phyloP scores from a whole-genome alignment of 805 yeast species.

The Wickerhamiella vanderwaltii region DNA sequence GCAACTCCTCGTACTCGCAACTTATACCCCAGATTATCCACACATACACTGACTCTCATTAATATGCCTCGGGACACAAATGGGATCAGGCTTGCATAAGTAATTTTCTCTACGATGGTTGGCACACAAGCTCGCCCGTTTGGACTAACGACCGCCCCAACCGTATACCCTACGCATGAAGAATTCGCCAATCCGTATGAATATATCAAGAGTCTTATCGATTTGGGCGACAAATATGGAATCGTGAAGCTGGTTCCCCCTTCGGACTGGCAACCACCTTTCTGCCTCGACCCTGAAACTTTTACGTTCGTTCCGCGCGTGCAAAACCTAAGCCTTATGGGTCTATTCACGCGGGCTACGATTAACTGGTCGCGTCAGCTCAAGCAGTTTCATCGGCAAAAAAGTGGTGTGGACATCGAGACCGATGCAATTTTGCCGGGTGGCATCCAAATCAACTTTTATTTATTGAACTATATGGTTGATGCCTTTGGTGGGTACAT shows the following conservation, averaged over 20 bases:
- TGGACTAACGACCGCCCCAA: constrained; percentile 37
- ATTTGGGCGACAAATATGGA: constrained; percentile 50
- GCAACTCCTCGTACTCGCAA: too few relatives aligned
- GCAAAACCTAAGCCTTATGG: neutral
- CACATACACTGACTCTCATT: too few relatives aligned
- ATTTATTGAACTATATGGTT: constrained; percentile 24
- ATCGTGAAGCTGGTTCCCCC: constrained; percentile 69
- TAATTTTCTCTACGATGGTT: too few relatives aligned
- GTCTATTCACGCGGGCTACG: neutral
- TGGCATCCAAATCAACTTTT: constrained; percentile 23
- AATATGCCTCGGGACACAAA: too few relatives aligned
- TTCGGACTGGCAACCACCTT: constrained; percentile 32
- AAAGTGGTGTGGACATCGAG: constrained; percentile 14
- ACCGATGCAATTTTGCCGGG: constrained; percentile 14
- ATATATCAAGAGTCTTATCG: constrained; percentile 43
- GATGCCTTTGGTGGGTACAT: constrained; percentile 23
- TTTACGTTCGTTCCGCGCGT: constrained; percentile 2
- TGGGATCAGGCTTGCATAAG: too few relatives aligned
- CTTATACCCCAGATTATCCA: too few relatives aligned
- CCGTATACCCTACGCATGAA: constrained; percentile 39
- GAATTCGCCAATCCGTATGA: constrained; percentile 54
- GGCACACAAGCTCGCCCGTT: constrained; percentile 1
- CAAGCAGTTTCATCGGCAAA: constrained; percentile 24
- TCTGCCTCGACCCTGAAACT: constrained; percentile 25
- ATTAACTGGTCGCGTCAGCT: constrained; percentile 25